Percentiles rank a stretch among this genome's conserved stretches.
Evolutionary conservation across 2,329 filamentous ascomycete genomes (phyloP).

Genomic region (Pseudocercospora vitis): DNA sequence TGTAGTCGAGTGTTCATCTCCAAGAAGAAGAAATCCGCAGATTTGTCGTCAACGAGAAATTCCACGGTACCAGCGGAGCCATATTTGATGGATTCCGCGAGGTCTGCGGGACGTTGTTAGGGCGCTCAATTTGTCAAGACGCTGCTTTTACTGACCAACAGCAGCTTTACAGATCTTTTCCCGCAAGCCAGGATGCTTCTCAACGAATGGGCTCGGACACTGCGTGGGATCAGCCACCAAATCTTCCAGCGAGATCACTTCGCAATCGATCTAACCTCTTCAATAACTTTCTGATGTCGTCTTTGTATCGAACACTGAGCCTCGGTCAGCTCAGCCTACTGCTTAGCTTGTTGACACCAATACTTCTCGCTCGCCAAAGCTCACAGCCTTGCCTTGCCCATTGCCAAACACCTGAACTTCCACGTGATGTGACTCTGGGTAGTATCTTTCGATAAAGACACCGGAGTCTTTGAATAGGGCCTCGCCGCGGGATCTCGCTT

Average conservation of each 20-base stretch:
- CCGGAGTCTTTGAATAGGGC: conserved; percentile 79
- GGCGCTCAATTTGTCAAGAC: neutral
- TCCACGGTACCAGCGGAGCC: conserved; percentile 88
- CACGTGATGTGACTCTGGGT: conserved; percentile 76
- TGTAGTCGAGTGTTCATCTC: conserved; percentile 62
- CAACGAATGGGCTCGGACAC: conserved; percentile 68
- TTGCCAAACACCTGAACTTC: conserved; percentile 92
- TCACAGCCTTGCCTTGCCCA: conserved; percentile 72
- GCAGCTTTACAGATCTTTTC: conserved; percentile 66
- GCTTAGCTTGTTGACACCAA: neutral
- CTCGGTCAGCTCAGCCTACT: neutral
- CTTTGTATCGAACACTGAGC: conserved; percentile 74
- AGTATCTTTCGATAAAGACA: conserved; percentile 82
- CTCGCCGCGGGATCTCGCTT: conserved; percentile 70
- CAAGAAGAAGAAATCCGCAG: conserved; percentile 70
- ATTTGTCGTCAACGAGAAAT: conserved; percentile 83
- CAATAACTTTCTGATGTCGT: conserved; percentile 85
- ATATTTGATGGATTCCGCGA: conserved; percentile 61
- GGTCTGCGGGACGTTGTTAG: conserved; percentile 17
- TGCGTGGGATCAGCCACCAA: neutral
- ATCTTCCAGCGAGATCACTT: neutral
- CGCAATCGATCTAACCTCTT: conserved; percentile 59
- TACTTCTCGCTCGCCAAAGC: conserved; percentile 78
- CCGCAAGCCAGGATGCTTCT: conserved; percentile 54
- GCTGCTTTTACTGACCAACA: conserved; percentile 51